Base-by-base conservation (phyloP, 768 basidiomycete genomes). In the Epithele typhae region DNA sequence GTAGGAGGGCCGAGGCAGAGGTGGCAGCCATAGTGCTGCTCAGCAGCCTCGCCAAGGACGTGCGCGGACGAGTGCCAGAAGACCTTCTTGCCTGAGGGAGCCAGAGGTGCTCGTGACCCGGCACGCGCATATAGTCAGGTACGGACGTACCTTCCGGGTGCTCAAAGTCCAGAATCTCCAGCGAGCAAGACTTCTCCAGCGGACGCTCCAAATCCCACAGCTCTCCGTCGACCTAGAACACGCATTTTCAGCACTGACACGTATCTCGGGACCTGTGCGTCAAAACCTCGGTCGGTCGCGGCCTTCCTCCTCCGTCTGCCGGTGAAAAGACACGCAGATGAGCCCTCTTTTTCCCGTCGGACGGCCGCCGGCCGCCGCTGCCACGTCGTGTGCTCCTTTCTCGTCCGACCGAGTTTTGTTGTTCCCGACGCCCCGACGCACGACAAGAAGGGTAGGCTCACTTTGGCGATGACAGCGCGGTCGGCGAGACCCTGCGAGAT, bases 31-130 rank as follows among this genome's bases (percentile, higher is more conserved):
- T 97, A 95, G 64, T 96, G 92, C 43, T 88, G 79, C 68, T 99
- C 96, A 34, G 92, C 82, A 45, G 95, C 88, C 68, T 99, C 96
- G 37, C 96, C 96, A 15, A 99, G 78, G 46, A 98, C 92, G 68
- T 98, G 96, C 0, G 96, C 96, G 21, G 94, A 97, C 15, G 96
- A 98, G 65, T 98, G 96, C 96, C 96, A 99, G 74, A 98, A 99
- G 7, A 99, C 96, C 58, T 85, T 87, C 68, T 97, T 93, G 49
- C 95, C 93, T 49, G 24, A 33, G 27, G 3, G 25, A 30, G 10
- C 34, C 38, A 32, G 3, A 40, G 12, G 18, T 14, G 7, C 19
- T 11, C 35, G 17, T 36, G 35, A 14, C 7, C 9, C 6, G 18
- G n/a, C n/a, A n/a, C n/a, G 35, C 27, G 42, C 17, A 43, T 23